phyloP scores from a whole-genome alignment of 1,284 basidiomycete genomes.

The Pascua guehoae region DNA sequence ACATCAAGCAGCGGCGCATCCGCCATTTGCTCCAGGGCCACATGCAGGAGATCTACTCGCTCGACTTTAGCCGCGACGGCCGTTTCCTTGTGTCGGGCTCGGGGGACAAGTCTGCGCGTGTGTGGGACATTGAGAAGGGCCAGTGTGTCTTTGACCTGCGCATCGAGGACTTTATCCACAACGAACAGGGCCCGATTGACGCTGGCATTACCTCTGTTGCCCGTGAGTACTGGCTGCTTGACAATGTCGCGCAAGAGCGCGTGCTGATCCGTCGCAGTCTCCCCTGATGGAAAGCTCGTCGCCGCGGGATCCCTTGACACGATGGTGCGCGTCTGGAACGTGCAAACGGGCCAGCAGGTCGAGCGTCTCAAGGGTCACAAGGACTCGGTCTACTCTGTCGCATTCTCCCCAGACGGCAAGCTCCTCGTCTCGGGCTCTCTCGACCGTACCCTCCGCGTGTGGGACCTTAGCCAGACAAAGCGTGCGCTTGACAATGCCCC shows the following conservation, averaged over 20 bases:
- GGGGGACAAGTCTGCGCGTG: slow-evolving; percentile 81
- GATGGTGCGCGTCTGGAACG: slow-evolving; percentile 82
- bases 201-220: slow-evolving; percentile 65
- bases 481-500: slow-evolving; percentile 32
- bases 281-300: slow-evolving; percentile 72
- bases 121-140: slow-evolving; percentile 76
- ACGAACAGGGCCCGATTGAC: slow-evolving; percentile 58
- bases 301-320: slow-evolving; percentile 81
- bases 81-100: slow-evolving; percentile 81
- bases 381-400: slow-evolving; percentile 77
- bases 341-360: slow-evolving; percentile 64
- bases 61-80: slow-evolving; percentile 80
- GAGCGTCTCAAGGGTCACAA: slow-evolving; percentile 74
- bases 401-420: slow-evolving; percentile 79
- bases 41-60: slow-evolving; percentile 84
- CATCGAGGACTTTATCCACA: slow-evolving; percentile 52
- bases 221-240: slow-evolving; percentile 28
- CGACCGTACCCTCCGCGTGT: slow-evolving; percentile 82
- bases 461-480: slow-evolving; percentile 62
- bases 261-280: slow-evolving; percentile 56
- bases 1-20: slow-evolving; percentile 69
- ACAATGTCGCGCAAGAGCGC: too few species aligned
- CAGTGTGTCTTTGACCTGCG: slow-evolving; percentile 53
- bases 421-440: slow-evolving; percentile 73
- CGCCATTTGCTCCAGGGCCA: slow-evolving; percentile 75